These are phyloP conservation scores for Torulaspora maleeae DNA, from an alignment of 805 yeast genomes.

Conservation along the genomic window DNA sequence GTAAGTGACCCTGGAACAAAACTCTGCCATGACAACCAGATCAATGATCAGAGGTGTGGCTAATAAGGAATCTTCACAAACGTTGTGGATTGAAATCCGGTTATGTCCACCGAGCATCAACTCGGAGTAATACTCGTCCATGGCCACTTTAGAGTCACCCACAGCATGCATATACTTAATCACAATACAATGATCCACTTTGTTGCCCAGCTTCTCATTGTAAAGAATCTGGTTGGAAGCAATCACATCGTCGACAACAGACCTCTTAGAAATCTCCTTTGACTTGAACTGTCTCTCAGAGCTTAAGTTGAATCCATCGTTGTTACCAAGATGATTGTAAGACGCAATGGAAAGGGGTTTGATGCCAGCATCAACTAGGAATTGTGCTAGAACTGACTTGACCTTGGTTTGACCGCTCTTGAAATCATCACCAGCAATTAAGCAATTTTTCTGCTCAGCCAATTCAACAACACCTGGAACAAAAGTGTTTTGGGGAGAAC, in stretches of 20 bases:
- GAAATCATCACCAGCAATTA: slow-evolving; percentile 96
- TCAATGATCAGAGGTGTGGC: slow-evolving; percentile 95
- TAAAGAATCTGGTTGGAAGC: slow-evolving; percentile 80
- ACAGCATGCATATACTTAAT: slow-evolving; percentile 92
- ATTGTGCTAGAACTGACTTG: slow-evolving; percentile 95
- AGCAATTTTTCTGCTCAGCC: slow-evolving; percentile 69
- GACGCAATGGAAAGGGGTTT: slow-evolving; percentile 92
- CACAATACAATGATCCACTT: slow-evolving; percentile 90
- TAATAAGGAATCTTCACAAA: slow-evolving; percentile 90
- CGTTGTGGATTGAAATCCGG: slow-evolving; percentile 88
- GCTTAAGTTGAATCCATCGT: slow-evolving; percentile 87
- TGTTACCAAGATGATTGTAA: slow-evolving; percentile 93
- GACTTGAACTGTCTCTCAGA: slow-evolving; percentile 93
- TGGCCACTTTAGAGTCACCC: slow-evolving; percentile 94
- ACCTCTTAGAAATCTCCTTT: slow-evolving; percentile 88
- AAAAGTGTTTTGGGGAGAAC: slow-evolving; percentile 96
- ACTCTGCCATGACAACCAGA: slow-evolving; percentile 84
- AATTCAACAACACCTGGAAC: slow-evolving; percentile 92
- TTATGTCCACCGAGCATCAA: slow-evolving; percentile 97
- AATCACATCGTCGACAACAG: slow-evolving; percentile 92
- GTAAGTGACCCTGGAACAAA: slow-evolving; percentile 80
- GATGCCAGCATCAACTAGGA: slow-evolving; percentile 94
- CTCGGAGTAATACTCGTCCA: slow-evolving; percentile 97
- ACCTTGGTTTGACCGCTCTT: slow-evolving; percentile 94
- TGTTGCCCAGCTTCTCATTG: slow-evolving; percentile 70